Base-by-base conservation (phyloP, 2,329 filamentous ascomycete species). In the Pseudogymnoascus sp. region DNA sequence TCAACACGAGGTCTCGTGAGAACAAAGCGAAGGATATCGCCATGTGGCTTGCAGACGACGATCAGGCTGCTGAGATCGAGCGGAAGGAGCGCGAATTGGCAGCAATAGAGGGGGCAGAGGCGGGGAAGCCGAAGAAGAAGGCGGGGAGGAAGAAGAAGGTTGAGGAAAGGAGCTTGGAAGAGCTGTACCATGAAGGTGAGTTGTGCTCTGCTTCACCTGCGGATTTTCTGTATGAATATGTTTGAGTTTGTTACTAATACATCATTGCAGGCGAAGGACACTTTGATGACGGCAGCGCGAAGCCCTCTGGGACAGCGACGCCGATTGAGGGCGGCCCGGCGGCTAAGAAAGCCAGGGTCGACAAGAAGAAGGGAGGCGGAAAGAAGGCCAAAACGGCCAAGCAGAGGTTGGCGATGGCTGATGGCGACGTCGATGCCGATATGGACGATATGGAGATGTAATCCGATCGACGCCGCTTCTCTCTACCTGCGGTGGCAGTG, bases 121-220 rank as follows among this genome's bases (percentile, higher is more conserved):
- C 84, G 65, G 89, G 90, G 65, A 85, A 85, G 71, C 76, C 79
- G 15, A 76, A 80, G 67, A 86, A 85, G 78, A 86, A 84, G 76
- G 85, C 83, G 63, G 82, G 82, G 38, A 79, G 76, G 66, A 85
- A 84, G 73, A 76, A 81, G 63, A 85, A 85, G 74, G 78, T 79
- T 65, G 78, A 77, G 42, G 79, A 79, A 63, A 78, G 74, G 39
- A 93, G 89, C 71, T 78, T 97, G 75, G 94, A 97, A 74, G 93
- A 97, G 73, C 92, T 99, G 90, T 99, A 99, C 78, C 94, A 99
- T 74, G 94, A 99, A 82, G 94, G 94, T 96, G 75, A 86, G 90
- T 78, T 61, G 4, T n/a, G 64, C 5, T 33, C 44, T 17, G 33
- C n/a, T 33, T 44, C 25, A 5, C 8, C 33, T 61, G 59, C 44